Evolutionary conservation across 164 flowering plant species (phyloP).

Genomic region (Aristolochia californica): DNA sequence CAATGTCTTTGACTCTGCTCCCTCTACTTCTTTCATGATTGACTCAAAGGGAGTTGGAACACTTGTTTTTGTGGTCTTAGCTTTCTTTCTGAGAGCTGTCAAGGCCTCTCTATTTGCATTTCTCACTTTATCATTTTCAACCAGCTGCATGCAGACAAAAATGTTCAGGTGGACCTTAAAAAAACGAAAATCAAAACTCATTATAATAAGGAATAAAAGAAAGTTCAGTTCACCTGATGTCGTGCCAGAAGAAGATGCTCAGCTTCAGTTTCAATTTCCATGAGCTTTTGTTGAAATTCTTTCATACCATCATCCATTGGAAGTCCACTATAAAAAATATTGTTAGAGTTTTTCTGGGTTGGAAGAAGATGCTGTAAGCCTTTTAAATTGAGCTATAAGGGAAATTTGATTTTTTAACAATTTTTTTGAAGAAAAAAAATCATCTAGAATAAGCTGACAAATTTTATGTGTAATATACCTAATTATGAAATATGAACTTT

Average conservation of each 20-base stretch:
- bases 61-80: constrained; percentile 73
- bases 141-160: constrained; percentile 31
- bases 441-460: too few species aligned
- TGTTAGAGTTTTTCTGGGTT: too few species aligned
- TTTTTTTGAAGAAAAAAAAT: too few species aligned
- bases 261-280: constrained; percentile 65
- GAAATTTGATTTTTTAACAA: too few species aligned
- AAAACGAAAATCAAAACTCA: too few species aligned
- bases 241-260: constrained; percentile 75
- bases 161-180: background rate
- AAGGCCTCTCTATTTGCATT: constrained; percentile 86
- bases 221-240: constrained; percentile 40
- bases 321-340: too few species aligned
- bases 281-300: constrained; percentile 35
- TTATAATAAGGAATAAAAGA: background rate
- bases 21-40: constrained; percentile 63
- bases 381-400: too few species aligned
- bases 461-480: too few species aligned
- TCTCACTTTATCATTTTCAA: constrained; percentile 71
- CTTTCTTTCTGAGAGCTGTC: constrained; percentile 71
- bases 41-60: constrained; percentile 71
- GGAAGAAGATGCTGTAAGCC: too few species aligned
- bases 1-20: constrained; percentile 39
- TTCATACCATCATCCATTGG: constrained; percentile 57
- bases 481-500: too few species aligned